A percentile compares a stretch with the other conserved stretches of the same genome.
These are phyloP conservation scores for Chlamydomonas applanata DNA, from an alignment of 139 green algal species.

Conservation along the genomic window DNA sequence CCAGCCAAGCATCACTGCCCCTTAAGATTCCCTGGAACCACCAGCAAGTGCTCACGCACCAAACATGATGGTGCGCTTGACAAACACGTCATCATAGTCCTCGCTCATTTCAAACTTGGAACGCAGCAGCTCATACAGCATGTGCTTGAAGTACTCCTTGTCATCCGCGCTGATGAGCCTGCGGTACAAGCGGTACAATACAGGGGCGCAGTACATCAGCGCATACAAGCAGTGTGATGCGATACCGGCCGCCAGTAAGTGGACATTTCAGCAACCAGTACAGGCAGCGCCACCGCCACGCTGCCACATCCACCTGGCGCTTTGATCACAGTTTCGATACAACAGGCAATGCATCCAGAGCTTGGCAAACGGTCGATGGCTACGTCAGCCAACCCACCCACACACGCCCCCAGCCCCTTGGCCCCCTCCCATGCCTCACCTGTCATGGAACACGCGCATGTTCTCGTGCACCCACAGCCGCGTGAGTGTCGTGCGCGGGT, in stretches of 20 bases:
- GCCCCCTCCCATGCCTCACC: conserved; percentile 11
- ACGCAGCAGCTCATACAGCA: conserved; percentile 43
- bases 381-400: too few species aligned
- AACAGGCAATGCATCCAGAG: too few species aligned
- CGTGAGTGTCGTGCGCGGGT: conserved; percentile 38
- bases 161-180: conserved; percentile 65
- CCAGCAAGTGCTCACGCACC: conserved; percentile 16
- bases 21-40: too few species aligned
- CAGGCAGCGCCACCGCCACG: too few species aligned
- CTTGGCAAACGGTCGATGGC: too few species aligned
- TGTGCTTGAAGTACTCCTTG: conserved; percentile 61
- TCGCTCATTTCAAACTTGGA: conserved; percentile 30
- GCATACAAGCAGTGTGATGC: too few species aligned
- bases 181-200: neutral
- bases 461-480: conserved; percentile 75
- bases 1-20: too few species aligned
- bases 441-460: conserved; percentile 73
- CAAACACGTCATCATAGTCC: conserved; percentile 43
- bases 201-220: too few species aligned
- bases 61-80: conserved; percentile 53
- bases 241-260: too few species aligned
- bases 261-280: too few species aligned
- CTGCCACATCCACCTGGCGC: too few species aligned
- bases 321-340: too few species aligned
- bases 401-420: neutral